Evolutionary conservation across 345 rosid genomes (phyloP).

Genomic region (Chamaenerion angustifolium): DNA sequence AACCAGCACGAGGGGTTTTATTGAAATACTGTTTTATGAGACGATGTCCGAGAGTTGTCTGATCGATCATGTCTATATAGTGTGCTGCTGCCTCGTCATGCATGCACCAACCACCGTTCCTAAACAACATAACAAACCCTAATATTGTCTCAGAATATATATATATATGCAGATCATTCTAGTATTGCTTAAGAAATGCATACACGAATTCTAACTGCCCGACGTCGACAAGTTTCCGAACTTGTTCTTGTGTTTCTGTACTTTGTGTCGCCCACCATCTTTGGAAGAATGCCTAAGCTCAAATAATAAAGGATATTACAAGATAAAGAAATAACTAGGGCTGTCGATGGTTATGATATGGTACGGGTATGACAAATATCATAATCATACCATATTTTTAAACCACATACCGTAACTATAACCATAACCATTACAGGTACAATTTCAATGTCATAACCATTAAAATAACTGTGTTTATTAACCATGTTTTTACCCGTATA

Average conservation of each 20-base stretch:
- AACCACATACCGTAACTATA: too few species aligned
- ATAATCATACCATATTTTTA: too few species aligned
- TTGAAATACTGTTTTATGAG: conserved; percentile 53
- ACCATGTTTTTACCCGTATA: too few species aligned
- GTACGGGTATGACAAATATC: too few species aligned
- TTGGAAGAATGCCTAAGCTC: conserved; percentile 56
- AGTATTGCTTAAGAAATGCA: conserved; percentile 4
- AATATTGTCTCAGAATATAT: too few species aligned
- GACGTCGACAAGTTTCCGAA: conserved; percentile 44
- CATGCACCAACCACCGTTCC: conserved; percentile 96
- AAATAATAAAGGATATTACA: too few species aligned
- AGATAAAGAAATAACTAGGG: too few species aligned
- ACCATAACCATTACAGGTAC: too few species aligned
- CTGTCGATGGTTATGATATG: too few species aligned
- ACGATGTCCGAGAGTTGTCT: conserved; percentile 63
- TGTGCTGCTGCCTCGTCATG: conserved; percentile 75
- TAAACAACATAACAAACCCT: conserved; percentile 13
- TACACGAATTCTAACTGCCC: conserved; percentile 78
- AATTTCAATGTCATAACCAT: too few species aligned
- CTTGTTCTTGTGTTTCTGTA: conserved; percentile 38
- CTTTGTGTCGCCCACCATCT: conserved; percentile 79
- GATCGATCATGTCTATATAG: conserved; percentile 93
- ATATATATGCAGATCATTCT: too few species aligned
- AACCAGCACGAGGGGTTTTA: conserved; percentile 65
- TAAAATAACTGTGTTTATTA: too few species aligned